Evolutionary conservation across 257 asterid species (phyloP).

Genomic region (Ehretia macrophylla): DNA sequence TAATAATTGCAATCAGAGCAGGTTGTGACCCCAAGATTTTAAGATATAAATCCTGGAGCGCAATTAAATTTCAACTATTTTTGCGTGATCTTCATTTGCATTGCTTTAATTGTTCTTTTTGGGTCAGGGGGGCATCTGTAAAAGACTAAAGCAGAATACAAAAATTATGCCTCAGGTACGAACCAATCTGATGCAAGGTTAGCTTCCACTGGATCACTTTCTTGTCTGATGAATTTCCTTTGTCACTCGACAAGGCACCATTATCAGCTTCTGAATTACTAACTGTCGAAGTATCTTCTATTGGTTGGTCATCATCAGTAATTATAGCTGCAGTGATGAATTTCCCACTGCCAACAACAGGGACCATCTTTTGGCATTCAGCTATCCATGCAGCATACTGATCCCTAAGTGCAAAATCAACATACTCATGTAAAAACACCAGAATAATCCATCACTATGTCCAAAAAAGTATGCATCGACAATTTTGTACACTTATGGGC

Average conservation of each 20-base stretch:
- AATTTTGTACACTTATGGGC: too few species aligned
- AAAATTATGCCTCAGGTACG: constrained; percentile 26
- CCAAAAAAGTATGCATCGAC: constrained; percentile 2
- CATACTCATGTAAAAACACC: background rate
- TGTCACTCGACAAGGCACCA: constrained; percentile 19
- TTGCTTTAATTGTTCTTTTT: too few species aligned
- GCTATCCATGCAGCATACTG: constrained; percentile 77
- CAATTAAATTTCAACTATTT: too few species aligned
- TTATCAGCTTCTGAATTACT: constrained; percentile 14
- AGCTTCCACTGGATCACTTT: constrained; percentile 72
- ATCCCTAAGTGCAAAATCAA: constrained; percentile 42
- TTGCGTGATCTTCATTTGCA: too few species aligned
- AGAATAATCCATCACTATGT: background rate
- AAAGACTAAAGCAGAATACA: constrained; percentile 12
- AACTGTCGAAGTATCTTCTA: constrained; percentile 30
- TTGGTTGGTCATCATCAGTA: constrained; percentile 57
- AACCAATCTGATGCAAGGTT: constrained; percentile 81
- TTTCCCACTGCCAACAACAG: constrained; percentile 79
- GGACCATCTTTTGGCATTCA: constrained; percentile 67
- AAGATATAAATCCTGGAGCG: too few species aligned
- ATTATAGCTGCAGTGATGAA: constrained; percentile 58
- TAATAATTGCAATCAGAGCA: too few species aligned
- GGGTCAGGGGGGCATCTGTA: background rate
- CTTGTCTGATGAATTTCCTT: constrained; percentile 34
- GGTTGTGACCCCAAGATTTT: too few species aligned